A percentile compares a stretch with the other conserved stretches of the same genome.
Conservation (phyloP, 1,284 basidiomycete species). For the Microbotryomycetes sp. region DNA sequence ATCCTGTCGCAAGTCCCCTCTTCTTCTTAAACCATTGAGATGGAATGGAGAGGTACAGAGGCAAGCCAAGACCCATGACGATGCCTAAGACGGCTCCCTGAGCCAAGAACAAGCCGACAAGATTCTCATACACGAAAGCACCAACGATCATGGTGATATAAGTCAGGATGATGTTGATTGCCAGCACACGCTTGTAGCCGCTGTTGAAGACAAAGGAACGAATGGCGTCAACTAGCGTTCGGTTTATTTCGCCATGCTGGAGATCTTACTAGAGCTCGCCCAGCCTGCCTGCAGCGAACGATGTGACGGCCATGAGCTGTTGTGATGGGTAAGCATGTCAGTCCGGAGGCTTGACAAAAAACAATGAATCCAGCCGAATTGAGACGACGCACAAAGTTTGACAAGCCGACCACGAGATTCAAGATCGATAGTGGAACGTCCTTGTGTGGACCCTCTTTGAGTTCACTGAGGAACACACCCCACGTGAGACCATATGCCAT, state of each 20-base stretch:
- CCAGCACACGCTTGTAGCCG: background rate
- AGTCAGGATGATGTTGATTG: background rate
- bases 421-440: background rate
- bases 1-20: conserved; percentile 27
- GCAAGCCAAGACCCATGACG: background rate
- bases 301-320: background rate
- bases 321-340: too few relatives aligned
- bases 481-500: background rate
- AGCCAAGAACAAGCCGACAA: background rate
- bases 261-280: background rate
- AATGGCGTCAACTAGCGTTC: too few relatives aligned
- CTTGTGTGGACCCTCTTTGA: background rate
- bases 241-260: too few relatives aligned
- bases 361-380: too few relatives aligned
- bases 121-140: background rate
- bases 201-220: too few relatives aligned
- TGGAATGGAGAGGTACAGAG: conserved; percentile 22
- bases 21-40: conserved; percentile 25
- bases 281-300: background rate
- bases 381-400: background rate
- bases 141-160: background rate
- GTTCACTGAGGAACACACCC: background rate
- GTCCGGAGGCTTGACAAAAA: too few relatives aligned
- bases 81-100: background rate
- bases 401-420: background rate